Evolutionary conservation across 495 filamentous ascomycete species (phyloP), one percentile per base, ranked within the genome.

Genomic region (Collariella sp.): DNA sequence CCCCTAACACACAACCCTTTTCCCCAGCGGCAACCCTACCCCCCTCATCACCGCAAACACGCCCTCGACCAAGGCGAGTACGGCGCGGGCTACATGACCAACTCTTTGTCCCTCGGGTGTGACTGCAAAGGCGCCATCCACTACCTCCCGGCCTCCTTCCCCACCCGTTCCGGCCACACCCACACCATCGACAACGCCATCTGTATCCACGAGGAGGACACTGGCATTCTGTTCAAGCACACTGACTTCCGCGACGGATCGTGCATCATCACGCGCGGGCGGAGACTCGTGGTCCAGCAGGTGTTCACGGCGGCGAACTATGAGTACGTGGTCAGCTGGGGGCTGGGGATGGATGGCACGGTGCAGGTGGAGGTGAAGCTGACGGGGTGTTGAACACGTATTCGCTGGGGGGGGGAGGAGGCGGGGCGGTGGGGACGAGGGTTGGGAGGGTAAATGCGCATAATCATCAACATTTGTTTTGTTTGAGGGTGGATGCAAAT

Each of bases 271-370:
- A 95, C 90, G 12, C 84, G 91, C 40, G 90, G 81, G 29, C 81
- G 91, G 13, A 95, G 94, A 63, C 78, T 97, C 51, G 76, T 97
- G 58, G 77, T 97, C 62, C 91, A 88, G 20, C 91, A 95, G 50
- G 86, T 96, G 61, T 95, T 96, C 74, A 97, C 91, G 1, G 91
- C 91, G 9, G 89, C 91, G 46, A 97, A 97, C 73, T 97, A 97
- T 72, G 91, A 97, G 70, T 97, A 97, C 72, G 91, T 89, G 53
- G 84, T 74, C 10, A 86, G 93, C 72, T 96, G 91, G 88, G 83
- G 88, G 62, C 89, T 96, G 75, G 89, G 94, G 38, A 88, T 91
- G 68, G 91, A 96, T 60, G 91, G 89, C 46, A 94, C 90, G 12
- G 82, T 96, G 62, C 89, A 95, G 70, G 84, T 91, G 42, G 91